Evolutionary conservation across 176 grass and related monocot species (phyloP).

Genomic region (Phyllostachys edulis): DNA sequence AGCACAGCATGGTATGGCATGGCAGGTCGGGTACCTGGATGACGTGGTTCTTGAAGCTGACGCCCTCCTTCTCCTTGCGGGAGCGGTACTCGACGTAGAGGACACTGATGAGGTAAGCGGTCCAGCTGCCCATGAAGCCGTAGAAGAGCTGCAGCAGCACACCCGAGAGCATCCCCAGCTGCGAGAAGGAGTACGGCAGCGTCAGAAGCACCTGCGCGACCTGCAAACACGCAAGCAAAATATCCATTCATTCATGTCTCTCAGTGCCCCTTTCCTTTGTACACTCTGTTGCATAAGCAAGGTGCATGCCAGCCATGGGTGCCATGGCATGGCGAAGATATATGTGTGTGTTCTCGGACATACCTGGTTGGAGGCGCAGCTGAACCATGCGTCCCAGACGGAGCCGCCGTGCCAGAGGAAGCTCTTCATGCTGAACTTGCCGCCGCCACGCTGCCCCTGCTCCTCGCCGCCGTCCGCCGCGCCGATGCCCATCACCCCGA

Average conservation of each 20-base stretch:
- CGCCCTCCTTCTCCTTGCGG: slow-evolving; percentile 71
- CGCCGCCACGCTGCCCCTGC: slow-evolving; percentile 31
- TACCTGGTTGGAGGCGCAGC: slow-evolving; percentile 98
- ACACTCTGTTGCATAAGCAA: background rate
- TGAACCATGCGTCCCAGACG: slow-evolving; percentile 98
- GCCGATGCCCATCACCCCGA: slow-evolving; percentile 56
- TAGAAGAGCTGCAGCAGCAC: slow-evolving; percentile 71
- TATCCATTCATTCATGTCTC: background rate
- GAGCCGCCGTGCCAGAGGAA: slow-evolving; percentile 96
- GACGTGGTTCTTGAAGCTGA: slow-evolving; percentile 74
- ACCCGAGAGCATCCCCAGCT: slow-evolving; percentile 69
- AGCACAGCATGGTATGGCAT: background rate
- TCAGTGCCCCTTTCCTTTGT: background rate
- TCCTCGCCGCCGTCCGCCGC: slow-evolving; percentile 44
- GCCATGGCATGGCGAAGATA: background rate
- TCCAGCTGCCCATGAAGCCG: slow-evolving; percentile 72
- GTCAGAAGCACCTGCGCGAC: slow-evolving; percentile 76
- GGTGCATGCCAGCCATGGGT: background rate
- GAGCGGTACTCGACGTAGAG: slow-evolving; percentile 76
- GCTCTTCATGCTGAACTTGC: slow-evolving; percentile 50
- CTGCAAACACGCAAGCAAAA: background rate
- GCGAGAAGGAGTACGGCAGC: slow-evolving; percentile 74
- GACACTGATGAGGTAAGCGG: slow-evolving; percentile 75
- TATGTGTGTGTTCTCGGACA: background rate
- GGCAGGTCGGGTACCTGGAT: slow-evolving; percentile 46